Conservation (phyloP, 208 protist species). For the Crithidia bombi region DNA sequence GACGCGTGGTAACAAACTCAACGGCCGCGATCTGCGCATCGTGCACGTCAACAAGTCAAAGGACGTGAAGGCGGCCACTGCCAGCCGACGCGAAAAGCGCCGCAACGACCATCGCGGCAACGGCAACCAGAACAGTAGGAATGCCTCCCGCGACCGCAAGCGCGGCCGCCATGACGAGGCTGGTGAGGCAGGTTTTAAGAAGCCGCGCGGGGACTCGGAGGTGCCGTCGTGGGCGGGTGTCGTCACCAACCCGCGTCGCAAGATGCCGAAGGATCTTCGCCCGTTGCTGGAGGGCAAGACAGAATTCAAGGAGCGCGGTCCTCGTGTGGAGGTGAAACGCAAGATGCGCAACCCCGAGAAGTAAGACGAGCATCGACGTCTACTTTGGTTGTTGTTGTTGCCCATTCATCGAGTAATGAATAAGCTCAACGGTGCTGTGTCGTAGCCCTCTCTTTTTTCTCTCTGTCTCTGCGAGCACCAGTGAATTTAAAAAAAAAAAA, state of each 20-base stretch:
- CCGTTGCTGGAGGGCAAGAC: conserved; percentile 71
- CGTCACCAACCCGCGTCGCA: conserved; percentile 83
- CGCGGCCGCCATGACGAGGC: conserved; percentile 12
- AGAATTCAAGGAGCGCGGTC: conserved; percentile 37
- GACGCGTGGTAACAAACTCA: conserved; percentile 61
- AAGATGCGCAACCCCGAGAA: conserved; percentile 87
- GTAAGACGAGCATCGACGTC: conserved; percentile 21
- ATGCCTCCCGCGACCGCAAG: conserved; percentile 35
- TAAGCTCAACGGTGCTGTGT: neutral
- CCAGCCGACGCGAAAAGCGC: conserved; percentile 76
- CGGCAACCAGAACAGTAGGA: neutral
- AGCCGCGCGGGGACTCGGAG: conserved; percentile 31
- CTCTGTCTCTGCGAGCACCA: neutral
- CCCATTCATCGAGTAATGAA: conserved; percentile 1
- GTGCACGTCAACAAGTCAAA: conserved; percentile 89
- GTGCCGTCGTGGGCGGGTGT: conserved; percentile 81
- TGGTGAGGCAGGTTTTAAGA: conserved; percentile 17
- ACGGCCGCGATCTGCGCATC: conserved; percentile 83
- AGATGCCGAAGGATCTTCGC: conserved; percentile 86
- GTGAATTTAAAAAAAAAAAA: neutral
- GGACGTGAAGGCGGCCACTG: conserved; percentile 52
- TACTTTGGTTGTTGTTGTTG: neutral
- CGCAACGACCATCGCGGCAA: conserved; percentile 15
- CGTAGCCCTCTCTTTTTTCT: neutral
- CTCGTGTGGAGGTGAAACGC: conserved; percentile 67